Percentiles rank a stretch among this genome's conserved stretches.
Evolutionary conservation across 2,329 filamentous ascomycete species (phyloP).

Genomic region (Ascochyta clinopodiicola): DNA sequence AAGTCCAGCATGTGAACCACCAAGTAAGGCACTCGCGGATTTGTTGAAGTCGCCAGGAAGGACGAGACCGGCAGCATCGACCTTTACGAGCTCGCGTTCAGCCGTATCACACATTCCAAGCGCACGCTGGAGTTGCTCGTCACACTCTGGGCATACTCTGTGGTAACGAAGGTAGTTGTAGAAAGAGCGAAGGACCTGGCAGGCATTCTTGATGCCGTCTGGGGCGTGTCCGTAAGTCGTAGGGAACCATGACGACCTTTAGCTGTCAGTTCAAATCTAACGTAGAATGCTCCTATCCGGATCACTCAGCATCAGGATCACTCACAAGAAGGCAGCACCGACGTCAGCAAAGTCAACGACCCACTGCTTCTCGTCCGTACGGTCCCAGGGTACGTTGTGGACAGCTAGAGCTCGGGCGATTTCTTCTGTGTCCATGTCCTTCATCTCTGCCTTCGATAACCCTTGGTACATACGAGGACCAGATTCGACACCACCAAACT

Average conservation of each 20-base stretch:
- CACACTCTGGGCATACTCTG: slow-evolving; percentile 83
- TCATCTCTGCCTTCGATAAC: slow-evolving; percentile 65
- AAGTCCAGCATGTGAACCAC: slow-evolving; percentile 56
- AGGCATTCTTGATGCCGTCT: slow-evolving; percentile 63
- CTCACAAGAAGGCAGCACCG: slow-evolving; percentile 78
- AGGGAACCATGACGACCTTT: slow-evolving; percentile 60
- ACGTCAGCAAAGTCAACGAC: slow-evolving; percentile 81
- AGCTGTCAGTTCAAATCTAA: slow-evolving; percentile 32
- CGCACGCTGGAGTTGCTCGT: slow-evolving; percentile 69
- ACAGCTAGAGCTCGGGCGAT: slow-evolving; percentile 69
- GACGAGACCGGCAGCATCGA: slow-evolving; percentile 57
- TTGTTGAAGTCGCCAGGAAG: slow-evolving; percentile 83
- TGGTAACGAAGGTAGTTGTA: slow-evolving; percentile 86
- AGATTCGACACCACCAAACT: slow-evolving; percentile 79
- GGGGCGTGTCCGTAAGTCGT: slow-evolving; percentile 62
- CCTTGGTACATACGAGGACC: slow-evolving; percentile 68
- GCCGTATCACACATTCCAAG: slow-evolving; percentile 71
- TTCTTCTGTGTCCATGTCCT: slow-evolving; percentile 67
- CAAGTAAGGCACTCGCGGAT: slow-evolving; percentile 74
- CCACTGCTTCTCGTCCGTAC: slow-evolving; percentile 65
- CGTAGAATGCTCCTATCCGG: background rate
- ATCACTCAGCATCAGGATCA: slow-evolving; percentile 18
- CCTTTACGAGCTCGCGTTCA: slow-evolving; percentile 68
- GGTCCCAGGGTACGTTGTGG: slow-evolving; percentile 63
- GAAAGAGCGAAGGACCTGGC: slow-evolving; percentile 80